Evolutionary conservation across 306 rosid genomes (phyloP).

Genomic region (Ziziphus jujuba): DNA sequence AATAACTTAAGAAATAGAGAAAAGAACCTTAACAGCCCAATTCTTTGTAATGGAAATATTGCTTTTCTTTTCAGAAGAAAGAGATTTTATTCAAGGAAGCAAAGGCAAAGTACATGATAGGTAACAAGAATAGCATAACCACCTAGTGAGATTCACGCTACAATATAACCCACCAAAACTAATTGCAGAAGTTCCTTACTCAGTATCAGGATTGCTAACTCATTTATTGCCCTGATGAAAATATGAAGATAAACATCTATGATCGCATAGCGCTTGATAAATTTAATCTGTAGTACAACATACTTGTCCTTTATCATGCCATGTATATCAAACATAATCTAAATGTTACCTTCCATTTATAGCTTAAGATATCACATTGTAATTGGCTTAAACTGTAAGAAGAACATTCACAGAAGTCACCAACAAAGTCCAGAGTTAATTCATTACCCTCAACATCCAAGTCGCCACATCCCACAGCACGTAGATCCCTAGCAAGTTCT

Average conservation of each 20-base stretch:
- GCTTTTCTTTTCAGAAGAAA: neutral
- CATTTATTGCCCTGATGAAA: neutral
- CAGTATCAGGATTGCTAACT: neutral
- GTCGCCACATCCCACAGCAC: slow-evolving; percentile 94
- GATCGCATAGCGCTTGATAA: neutral
- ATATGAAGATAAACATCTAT: neutral
- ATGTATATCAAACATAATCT: neutral
- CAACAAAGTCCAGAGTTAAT: neutral
- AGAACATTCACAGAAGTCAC: neutral
- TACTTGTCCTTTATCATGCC: slow-evolving; percentile 1
- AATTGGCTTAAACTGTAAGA: neutral
- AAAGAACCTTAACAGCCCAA: neutral
- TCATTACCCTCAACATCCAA: slow-evolving; percentile 94
- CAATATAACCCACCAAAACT: slow-evolving; percentile 2
- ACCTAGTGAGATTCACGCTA: slow-evolving; percentile 3
- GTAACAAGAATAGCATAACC: neutral
- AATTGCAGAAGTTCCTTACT: slow-evolving; percentile 2
- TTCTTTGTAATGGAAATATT: neutral
- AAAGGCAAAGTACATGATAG: neutral
- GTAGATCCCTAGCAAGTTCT: slow-evolving; percentile 93
- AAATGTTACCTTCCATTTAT: neutral
- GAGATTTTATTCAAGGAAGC: neutral
- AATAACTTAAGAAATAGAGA: neutral
- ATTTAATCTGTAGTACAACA: neutral
- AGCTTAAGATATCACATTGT: neutral